These are phyloP conservation scores for Chimonanthus praecox DNA, from an alignment of 164 flowering plant genomes.

Conservation along the genomic window DNA sequence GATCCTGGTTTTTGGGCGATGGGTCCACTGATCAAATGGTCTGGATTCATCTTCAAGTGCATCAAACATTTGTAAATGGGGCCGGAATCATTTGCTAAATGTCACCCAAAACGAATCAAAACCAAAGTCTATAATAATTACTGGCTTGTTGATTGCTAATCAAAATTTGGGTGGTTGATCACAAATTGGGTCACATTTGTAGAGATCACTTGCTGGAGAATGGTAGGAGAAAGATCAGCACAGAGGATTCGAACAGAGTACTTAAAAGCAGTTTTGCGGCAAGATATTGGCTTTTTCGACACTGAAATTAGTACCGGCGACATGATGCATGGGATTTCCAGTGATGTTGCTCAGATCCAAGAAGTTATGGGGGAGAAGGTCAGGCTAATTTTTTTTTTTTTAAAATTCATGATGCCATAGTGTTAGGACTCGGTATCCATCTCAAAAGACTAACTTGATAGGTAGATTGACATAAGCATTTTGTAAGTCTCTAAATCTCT, in stretches of 20 bases:
- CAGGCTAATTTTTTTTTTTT: neutral
- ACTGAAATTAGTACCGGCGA: slow-evolving; percentile 59
- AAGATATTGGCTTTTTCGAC: slow-evolving; percentile 66
- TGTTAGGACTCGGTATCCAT: too few relatives aligned
- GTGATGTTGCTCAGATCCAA: slow-evolving; percentile 76
- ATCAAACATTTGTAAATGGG: neutral
- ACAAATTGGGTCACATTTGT: neutral
- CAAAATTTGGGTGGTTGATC: neutral
- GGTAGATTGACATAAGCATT: too few relatives aligned
- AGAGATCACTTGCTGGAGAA: slow-evolving; percentile 81
- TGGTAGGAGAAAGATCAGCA: slow-evolving; percentile 71
- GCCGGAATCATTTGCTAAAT: neutral
- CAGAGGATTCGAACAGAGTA: slow-evolving; percentile 57
- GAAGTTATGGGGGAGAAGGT: slow-evolving; percentile 91
- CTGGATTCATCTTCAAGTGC: slow-evolving; percentile 1
- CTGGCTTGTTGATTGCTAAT: neutral
- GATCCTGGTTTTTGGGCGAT: too few relatives aligned
- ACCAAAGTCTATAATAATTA: too few relatives aligned
- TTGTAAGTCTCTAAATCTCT: too few relatives aligned
- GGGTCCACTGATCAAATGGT: neutral
- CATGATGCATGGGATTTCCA: slow-evolving; percentile 71
- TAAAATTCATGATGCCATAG: too few relatives aligned
- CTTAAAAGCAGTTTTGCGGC: slow-evolving; percentile 55
- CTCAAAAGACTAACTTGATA: too few relatives aligned
- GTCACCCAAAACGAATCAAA: neutral